Percentiles rank a stretch among this genome's conserved stretches.
Evolutionary conservation across 23 red algal species (phyloP).

Genomic region (Agarophyton chilense): DNA sequence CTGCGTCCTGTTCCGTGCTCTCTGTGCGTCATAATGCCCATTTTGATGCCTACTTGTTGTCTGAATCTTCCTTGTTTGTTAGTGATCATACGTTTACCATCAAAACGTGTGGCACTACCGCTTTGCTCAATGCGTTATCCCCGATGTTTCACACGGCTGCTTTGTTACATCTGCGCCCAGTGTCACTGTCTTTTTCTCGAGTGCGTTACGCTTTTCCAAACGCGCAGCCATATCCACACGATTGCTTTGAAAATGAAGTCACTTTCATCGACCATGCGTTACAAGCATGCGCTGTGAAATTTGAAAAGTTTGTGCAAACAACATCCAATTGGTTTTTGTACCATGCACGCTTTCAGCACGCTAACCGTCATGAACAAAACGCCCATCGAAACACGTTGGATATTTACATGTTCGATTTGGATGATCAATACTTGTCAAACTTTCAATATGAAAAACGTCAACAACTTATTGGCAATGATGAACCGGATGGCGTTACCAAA

Average conservation of each 20-base stretch:
- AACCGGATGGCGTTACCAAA: slow-evolving; percentile 1
- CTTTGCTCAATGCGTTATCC: slow-evolving; percentile 72
- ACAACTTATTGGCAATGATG: slow-evolving; percentile 15
- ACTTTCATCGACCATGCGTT: slow-evolving; percentile 66
- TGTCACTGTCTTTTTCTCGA: slow-evolving; percentile 81
- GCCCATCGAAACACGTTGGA: slow-evolving; percentile 49
- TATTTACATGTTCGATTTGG: slow-evolving; percentile 98
- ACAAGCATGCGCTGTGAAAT: background rate
- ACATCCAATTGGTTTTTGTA: slow-evolving; percentile 29
- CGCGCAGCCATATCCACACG: slow-evolving; percentile 80
- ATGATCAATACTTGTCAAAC: slow-evolving; percentile 48
- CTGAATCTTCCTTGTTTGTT: slow-evolving; percentile 96
- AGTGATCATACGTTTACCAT: slow-evolving; percentile 71
- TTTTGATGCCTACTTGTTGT: slow-evolving; percentile 91
- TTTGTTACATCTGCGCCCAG: slow-evolving; percentile 28
- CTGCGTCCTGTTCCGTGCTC: slow-evolving; percentile 84
- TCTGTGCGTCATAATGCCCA: slow-evolving; percentile 55
- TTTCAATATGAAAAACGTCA: slow-evolving; percentile 22
- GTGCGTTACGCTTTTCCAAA: slow-evolving; percentile 72
- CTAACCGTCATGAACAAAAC: background rate
- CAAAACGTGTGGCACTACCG: slow-evolving; percentile 97
- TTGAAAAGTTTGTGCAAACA: slow-evolving; percentile 19
- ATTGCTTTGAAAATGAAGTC: slow-evolving; percentile 73
- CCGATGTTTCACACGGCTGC: slow-evolving; percentile 40
- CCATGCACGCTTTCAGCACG: slow-evolving; percentile 65